Evolutionary conservation across 768 basidiomycete species (phyloP).

Genomic region (Boletus vinaceobasis): DNA sequence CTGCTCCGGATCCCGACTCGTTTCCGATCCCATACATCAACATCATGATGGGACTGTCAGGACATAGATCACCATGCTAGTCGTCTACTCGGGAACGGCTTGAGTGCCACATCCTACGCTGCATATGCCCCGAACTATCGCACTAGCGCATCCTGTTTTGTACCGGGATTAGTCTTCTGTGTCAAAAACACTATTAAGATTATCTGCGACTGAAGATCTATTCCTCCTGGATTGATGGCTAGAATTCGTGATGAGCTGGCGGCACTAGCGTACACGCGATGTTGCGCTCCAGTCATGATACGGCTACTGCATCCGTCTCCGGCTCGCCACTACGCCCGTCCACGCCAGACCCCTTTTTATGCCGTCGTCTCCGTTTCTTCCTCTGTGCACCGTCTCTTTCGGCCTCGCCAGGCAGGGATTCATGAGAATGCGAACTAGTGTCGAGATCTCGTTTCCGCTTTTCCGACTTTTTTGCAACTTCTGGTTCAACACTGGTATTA

Average conservation of each 20-base stretch:
- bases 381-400: slow-evolving; percentile 14
- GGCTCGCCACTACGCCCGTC: not conserved
- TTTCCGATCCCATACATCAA: not conserved
- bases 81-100: too few relatives aligned
- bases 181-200: too few relatives aligned
- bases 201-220: not conserved
- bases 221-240: not conserved
- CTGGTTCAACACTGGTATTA: not conserved
- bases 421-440: slow-evolving; percentile 3
- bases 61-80: too few relatives aligned
- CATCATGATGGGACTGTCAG: too few relatives aligned
- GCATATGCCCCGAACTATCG: not conserved
- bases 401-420: slow-evolving; percentile 5
- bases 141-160: not conserved
- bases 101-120: too few relatives aligned
- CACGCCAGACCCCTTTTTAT: slow-evolving; percentile 33
- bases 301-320: not conserved
- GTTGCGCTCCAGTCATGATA: not conserved
- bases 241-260: not conserved
- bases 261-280: not conserved
- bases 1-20: not conserved
- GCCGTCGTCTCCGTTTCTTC: slow-evolving; percentile 43
- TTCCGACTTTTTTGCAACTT: not conserved
- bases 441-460: slow-evolving; percentile 20
- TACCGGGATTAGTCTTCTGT: not conserved